Conservation (phyloP, 2,329 filamentous ascomycete species). For the Exophiala sp. region DNA sequence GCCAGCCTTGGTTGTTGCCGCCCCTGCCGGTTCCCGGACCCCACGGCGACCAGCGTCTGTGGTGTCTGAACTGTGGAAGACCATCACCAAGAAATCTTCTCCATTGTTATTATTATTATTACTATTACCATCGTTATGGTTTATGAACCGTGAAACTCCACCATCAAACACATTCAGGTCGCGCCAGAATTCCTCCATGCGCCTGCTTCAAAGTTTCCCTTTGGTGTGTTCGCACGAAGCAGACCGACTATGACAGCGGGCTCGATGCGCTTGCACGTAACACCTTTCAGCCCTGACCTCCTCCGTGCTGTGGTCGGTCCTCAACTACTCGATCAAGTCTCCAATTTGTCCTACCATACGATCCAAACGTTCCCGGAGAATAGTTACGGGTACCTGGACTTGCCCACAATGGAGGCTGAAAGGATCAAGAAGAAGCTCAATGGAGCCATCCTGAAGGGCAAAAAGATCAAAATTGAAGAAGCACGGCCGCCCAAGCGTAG, state of each 20-base stretch:
- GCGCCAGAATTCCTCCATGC: background rate
- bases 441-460: conserved; percentile 75
- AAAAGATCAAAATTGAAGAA: conserved; percentile 76
- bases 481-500: conserved; percentile 60
- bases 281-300: conserved; percentile 69
- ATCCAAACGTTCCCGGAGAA: conserved; percentile 84
- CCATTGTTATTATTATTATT: too few relatives aligned
- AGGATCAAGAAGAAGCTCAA: conserved; percentile 87
- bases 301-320: conserved; percentile 66
- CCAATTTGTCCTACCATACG: conserved; percentile 80
- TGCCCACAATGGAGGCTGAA: conserved; percentile 76
- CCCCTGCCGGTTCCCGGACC: too few relatives aligned
- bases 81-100: too few relatives aligned
- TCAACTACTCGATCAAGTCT: conserved; percentile 58
- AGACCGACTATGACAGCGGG: conserved; percentile 32
- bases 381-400: conserved; percentile 81
- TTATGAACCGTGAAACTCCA: background rate
- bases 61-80: too few relatives aligned
- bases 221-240: background rate
- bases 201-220: background rate
- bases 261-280: conserved; percentile 68
- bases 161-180: background rate
- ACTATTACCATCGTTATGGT: too few relatives aligned
- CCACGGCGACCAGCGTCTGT: too few relatives aligned
- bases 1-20: too few relatives aligned